Conservation (phyloP, 352 stramenopile genomes). For the Globisporangium paroecandrum region DNA sequence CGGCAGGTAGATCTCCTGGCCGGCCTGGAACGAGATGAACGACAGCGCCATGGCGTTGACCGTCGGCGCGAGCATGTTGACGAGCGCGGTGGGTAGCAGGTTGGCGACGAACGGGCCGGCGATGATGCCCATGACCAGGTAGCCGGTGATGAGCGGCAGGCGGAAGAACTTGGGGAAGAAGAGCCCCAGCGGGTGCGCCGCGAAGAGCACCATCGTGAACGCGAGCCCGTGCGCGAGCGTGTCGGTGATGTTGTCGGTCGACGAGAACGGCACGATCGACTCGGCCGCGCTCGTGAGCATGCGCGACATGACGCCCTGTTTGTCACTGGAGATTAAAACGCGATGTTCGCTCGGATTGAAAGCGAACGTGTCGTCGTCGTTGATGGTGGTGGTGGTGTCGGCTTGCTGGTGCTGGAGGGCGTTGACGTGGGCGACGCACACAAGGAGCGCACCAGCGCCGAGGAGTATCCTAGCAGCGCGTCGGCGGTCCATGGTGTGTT, state of each 20-base stretch:
- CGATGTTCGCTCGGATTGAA: background rate
- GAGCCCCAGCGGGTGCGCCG: slow-evolving; percentile 51
- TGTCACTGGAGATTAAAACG: slow-evolving; percentile 1
- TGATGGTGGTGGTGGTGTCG: background rate
- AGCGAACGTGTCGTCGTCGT: background rate
- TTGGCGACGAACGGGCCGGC: slow-evolving; percentile 55
- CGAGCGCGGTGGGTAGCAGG: slow-evolving; percentile 31
- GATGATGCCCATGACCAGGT: slow-evolving; percentile 56
- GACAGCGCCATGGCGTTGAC: slow-evolving; percentile 63
- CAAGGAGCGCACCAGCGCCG: slow-evolving; percentile 3
- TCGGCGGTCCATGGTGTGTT: background rate
- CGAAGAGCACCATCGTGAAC: slow-evolving; percentile 57
- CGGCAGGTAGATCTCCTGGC: slow-evolving; percentile 68
- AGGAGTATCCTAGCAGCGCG: slow-evolving; percentile 1
- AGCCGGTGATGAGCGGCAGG: slow-evolving; percentile 61
- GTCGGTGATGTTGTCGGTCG: slow-evolving; percentile 31
- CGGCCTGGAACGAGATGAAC: slow-evolving; percentile 75
- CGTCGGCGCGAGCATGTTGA: slow-evolving; percentile 44
- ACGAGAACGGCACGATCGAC: slow-evolving; percentile 41
- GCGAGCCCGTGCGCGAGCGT: slow-evolving; percentile 42
- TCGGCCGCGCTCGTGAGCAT: slow-evolving; percentile 22
- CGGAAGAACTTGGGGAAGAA: slow-evolving; percentile 58
- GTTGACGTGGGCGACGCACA: background rate
- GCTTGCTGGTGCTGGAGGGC: background rate
- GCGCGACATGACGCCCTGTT: slow-evolving; percentile 7